Evolutionary conservation across 148 eudicot species (phyloP).

Genomic region (Nepenthes gracilis): DNA sequence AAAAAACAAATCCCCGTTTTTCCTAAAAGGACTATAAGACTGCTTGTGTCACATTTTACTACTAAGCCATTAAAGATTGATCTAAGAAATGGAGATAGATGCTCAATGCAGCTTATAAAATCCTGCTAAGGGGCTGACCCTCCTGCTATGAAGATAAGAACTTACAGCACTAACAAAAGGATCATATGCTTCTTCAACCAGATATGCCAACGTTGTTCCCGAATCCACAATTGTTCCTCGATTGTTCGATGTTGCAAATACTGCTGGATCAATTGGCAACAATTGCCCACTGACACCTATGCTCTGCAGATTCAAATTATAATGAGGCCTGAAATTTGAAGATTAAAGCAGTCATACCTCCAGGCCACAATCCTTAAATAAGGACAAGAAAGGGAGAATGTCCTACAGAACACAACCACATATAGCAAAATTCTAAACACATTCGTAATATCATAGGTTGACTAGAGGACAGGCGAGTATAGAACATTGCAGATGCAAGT

Average conservation of each 20-base stretch:
- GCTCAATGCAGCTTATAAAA: too few species aligned
- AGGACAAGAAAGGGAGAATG: background rate
- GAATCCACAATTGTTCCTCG: constrained; percentile 89
- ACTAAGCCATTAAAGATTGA: too few species aligned
- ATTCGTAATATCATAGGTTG: too few species aligned
- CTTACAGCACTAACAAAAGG: constrained; percentile 81
- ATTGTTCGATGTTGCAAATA: constrained; percentile 59
- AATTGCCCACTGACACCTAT: constrained; percentile 71
- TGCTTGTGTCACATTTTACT: too few species aligned
- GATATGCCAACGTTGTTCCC: constrained; percentile 90
- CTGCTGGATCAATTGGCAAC: constrained; percentile 63
- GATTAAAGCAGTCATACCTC: constrained; percentile 8
- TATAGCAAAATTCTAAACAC: too few species aligned
- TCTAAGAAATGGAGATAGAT: too few species aligned
- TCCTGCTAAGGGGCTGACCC: too few species aligned
- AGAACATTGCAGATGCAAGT: too few species aligned
- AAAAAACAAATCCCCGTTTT: too few species aligned
- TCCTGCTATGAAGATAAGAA: constrained; percentile 3
- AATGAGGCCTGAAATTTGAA: constrained; percentile 71
- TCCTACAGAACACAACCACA: too few species aligned
- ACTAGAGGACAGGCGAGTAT: too few species aligned
- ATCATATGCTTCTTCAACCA: constrained; percentile 81
- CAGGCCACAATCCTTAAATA: background rate
- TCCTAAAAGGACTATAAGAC: too few species aligned
- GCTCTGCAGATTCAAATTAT: constrained; percentile 69